These are phyloP conservation scores for Chrysoporthe austroafricana DNA, from an alignment of 2,329 filamentous ascomycete genomes.

Conservation along the genomic window DNA sequence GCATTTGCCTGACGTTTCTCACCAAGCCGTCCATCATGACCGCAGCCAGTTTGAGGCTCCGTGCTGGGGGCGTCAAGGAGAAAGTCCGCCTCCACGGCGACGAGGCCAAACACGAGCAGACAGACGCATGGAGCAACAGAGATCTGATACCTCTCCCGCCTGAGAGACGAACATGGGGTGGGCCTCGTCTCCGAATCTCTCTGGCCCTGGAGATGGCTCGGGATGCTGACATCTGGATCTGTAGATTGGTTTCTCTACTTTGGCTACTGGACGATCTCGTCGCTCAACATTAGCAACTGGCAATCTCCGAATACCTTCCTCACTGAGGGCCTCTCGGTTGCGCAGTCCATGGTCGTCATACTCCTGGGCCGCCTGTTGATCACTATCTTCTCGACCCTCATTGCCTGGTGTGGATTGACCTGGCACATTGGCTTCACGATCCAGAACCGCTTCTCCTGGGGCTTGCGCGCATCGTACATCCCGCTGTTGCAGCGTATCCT, in stretches of 20 bases:
- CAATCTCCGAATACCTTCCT: constrained; percentile 51
- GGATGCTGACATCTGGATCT: background rate
- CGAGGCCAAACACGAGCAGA: constrained; percentile 24
- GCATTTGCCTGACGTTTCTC: too few species aligned
- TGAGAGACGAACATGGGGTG: constrained; percentile 28
- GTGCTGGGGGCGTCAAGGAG: constrained; percentile 19
- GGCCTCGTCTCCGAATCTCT: background rate
- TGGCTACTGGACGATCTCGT: constrained; percentile 28
- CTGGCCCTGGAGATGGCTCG: background rate
- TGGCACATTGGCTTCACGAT: constrained; percentile 57
- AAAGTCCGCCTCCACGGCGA: constrained; percentile 27
- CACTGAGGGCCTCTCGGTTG: constrained; percentile 49
- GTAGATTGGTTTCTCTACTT: constrained; percentile 29
- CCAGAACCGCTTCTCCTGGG: constrained; percentile 55
- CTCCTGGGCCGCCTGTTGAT: constrained; percentile 48
- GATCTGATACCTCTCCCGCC: constrained; percentile 28
- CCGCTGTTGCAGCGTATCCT: constrained; percentile 51
- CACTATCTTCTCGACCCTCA: constrained; percentile 46
- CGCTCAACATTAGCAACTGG: constrained; percentile 48
- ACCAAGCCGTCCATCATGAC: constrained; percentile 4
- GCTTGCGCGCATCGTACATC: constrained; percentile 52
- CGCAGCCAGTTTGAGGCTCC: background rate
- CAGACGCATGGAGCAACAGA: constrained; percentile 28
- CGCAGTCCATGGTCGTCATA: constrained; percentile 52
- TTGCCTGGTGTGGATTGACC: constrained; percentile 51